A percentile compares a stretch with the other conserved stretches of the same genome.
Conservation (phyloP, 148 eudicot species). For the Cornus florida region DNA sequence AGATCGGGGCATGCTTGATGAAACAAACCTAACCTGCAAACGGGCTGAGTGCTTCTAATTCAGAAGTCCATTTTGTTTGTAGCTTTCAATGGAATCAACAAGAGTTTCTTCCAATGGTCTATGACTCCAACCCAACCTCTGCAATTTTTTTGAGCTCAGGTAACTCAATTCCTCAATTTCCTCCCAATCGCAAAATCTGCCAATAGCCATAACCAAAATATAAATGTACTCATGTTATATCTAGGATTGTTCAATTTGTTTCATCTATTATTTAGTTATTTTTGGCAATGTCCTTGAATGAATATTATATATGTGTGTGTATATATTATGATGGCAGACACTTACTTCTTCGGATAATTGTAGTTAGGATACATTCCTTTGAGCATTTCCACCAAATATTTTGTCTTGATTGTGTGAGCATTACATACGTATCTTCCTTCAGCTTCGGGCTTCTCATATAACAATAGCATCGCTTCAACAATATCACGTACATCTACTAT, state of each 20-base stretch:
- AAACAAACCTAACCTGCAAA: neutral
- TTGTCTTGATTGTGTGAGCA: constrained; percentile 29
- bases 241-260: no score
- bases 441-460: constrained; percentile 64
- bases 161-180: constrained; percentile 10
- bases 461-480: constrained; percentile 51
- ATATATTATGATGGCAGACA: neutral
- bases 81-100: constrained; percentile 1
- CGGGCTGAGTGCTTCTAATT: constrained; percentile 5
- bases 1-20: no score
- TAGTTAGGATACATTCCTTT: constrained; percentile 25
- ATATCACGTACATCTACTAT: constrained; percentile 79
- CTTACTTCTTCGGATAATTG: constrained; percentile 34
- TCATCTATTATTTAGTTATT: neutral
- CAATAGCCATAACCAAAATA: neutral
- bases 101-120: constrained; percentile 41
- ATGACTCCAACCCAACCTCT: constrained; percentile 39
- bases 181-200: constrained; percentile 26
- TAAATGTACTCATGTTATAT: no score
- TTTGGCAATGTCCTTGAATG: neutral
- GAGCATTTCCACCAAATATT: constrained; percentile 43
- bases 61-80: constrained; percentile 20
- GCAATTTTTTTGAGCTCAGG: constrained; percentile 27
- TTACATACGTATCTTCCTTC: constrained; percentile 69
- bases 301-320: neutral